Evolutionary conservation across 2,329 filamentous ascomycete species (phyloP), one percentile per base, ranked within the genome.

Genomic region (Thermochaetoides dissita): DNA sequence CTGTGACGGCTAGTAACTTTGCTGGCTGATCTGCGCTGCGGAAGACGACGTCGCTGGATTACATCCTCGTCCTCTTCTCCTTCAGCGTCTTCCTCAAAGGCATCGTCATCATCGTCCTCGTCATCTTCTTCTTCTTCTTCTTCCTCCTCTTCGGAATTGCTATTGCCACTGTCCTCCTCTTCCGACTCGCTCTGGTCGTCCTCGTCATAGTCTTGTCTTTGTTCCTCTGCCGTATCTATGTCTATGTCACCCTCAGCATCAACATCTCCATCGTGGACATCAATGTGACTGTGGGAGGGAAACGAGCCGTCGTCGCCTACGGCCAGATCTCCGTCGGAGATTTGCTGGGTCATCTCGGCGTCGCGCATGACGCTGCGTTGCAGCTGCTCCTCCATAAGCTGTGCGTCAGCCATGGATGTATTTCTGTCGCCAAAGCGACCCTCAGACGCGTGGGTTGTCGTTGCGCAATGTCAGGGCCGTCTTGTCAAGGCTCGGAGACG

Each of bases 351-450:
- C 43, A 56, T 54, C 29, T 60, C 62, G 38, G 57, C 58, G n/a
- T 35, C 34, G 43, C 68, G 61, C 49, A 70, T 60, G 36, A 66
- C 67, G 55, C 70, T 74, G 51, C 72, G 69, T 52, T 74, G 72
- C 43, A 74, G 62, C 56, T 75, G 69, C 45, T 76, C 71, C 55
- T 75, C 67, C 60, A 72, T 74, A 39, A 67, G 61, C 52, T 72
- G 71, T 42, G 67, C 64, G 51, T 65, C 72, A 40, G 66, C 58
- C 68, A 73, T 73, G 12, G 40, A 48, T 30, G 36, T 45, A 30
- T 33, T 37, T 37, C 47, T 37, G 37, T 43, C 30, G 42, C 42
- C 38, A 44, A 24, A 30, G 32, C 32, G 37, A 28, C 17, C 17
- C 17, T 24, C 17, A 24, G 5, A 3, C 17, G 17, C 17, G 24